Evolutionary conservation across 1,284 basidiomycete genomes (phyloP).

Genomic region (Ustilago lituana): DNA sequence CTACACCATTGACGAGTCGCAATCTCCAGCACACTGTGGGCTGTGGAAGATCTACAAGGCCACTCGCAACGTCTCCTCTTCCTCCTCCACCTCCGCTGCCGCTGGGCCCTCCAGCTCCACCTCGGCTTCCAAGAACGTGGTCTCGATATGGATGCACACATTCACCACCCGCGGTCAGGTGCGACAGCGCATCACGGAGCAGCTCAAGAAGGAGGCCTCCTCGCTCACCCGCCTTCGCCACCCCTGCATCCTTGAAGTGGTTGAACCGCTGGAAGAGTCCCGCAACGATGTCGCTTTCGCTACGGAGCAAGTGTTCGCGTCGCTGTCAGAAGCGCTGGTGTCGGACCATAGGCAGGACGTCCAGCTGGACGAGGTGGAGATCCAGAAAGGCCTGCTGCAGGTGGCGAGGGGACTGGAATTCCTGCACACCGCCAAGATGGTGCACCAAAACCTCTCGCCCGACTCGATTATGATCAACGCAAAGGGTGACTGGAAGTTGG

Average conservation of each 20-base stretch:
- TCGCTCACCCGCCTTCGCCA: slow-evolving; percentile 87
- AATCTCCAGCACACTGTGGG: slow-evolving; percentile 53
- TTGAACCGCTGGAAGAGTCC: slow-evolving; percentile 96
- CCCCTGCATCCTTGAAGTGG: slow-evolving; percentile 96
- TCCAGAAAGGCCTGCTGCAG: slow-evolving; percentile 95
- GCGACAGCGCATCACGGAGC: slow-evolving; percentile 48
- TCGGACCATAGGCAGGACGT: slow-evolving; percentile 43
- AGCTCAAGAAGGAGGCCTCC: slow-evolving; percentile 72
- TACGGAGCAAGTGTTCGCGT: slow-evolving; percentile 75
- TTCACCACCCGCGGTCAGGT: slow-evolving; percentile 44
- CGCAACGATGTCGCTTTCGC: slow-evolving; percentile 85
- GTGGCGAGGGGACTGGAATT: slow-evolving; percentile 92
- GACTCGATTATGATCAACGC: slow-evolving; percentile 68
- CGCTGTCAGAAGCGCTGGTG: slow-evolving; percentile 39
- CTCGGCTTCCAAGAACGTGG: slow-evolving; percentile 18
- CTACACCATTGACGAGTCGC: slow-evolving; percentile 59
- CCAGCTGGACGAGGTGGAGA: slow-evolving; percentile 72
- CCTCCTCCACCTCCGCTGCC: slow-evolving; percentile 6
- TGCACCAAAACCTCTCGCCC: slow-evolving; percentile 89
- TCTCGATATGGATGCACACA: slow-evolving; percentile 60
- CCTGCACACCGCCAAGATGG: slow-evolving; percentile 86
- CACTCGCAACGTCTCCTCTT: slow-evolving; percentile 44
- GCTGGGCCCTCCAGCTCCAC: slow-evolving; percentile 5
- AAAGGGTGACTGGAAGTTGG: slow-evolving; percentile 98
- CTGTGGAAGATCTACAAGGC: slow-evolving; percentile 64